Evolutionary conservation across 2,329 filamentous ascomycete genomes (phyloP), one percentile per base, ranked within the genome.

Genomic region (Venturia pyrina): DNA sequence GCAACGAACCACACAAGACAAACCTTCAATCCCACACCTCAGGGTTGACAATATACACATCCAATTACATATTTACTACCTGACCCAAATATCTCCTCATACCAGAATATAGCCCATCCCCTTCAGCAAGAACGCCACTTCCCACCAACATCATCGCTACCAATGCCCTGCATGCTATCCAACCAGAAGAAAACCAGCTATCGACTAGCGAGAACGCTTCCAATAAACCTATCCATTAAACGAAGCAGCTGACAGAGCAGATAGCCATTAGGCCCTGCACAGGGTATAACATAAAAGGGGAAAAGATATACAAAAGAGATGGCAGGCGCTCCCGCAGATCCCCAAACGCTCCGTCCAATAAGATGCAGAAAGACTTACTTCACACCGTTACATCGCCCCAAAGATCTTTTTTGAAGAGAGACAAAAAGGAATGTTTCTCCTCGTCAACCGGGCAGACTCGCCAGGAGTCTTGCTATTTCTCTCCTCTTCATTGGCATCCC

Each of bases 301-400:
- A 40, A 59, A 1, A 11, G 19, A 10, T 32, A 59, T 53, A 53
- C 48, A 59, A 34, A 59, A 59, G 28, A 37, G 28, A 59, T 28
- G 48, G 21, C 28, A 17, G 48, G 21, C 48, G 48, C 48, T 28
- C 48, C 48, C 10, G 13, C 24, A 53, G 48, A n/a, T 28, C 17
- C 48, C 21, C 21, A 28, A 53, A 28, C 15, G 10, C 5, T 53
- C 48, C 24, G 48, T 15, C 48, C 48, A 53, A 53, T 37, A n/a
- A 13, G 19, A 21, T 37, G 32, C 8, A 59, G 37, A 37, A 37
- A 37, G 32, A 19, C 15, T 19, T 37, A 13, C 53, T 15, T 53
- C 53, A 59, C 53, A 37, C 53, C 53, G 37, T 59, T 59, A 59
- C 15, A 59, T 37, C 60, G 28, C 11, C 60, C 60, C 60, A 24